phyloP scores from a whole-genome alignment of 2,329 filamentous ascomycete species.

The Aspergillus fischeri region DNA sequence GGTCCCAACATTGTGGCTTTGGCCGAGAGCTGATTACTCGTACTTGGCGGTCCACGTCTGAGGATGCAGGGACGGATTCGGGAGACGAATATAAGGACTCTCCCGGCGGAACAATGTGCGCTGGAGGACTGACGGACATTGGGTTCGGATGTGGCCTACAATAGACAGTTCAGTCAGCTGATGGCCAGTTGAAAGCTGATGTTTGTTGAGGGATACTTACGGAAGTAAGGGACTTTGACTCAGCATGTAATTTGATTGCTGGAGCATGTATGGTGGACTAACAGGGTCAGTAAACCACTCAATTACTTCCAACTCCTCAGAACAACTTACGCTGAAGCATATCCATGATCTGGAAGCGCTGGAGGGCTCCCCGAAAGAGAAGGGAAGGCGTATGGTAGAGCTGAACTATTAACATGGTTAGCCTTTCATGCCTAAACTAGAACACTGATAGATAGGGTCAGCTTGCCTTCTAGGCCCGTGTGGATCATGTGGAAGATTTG shows the following conservation, averaged over 20 bases:
- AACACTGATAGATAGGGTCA: neutral
- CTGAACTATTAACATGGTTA: constrained; percentile 10
- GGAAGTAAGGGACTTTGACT: constrained; percentile 26
- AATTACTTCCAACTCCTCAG: neutral
- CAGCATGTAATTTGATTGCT: constrained; percentile 32
- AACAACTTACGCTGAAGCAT: constrained; percentile 20
- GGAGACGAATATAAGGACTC: constrained; percentile 27
- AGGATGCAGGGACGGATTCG: constrained; percentile 21
- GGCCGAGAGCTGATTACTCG: constrained; percentile 72
- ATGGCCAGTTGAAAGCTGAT: neutral
- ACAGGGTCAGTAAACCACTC: constrained; percentile 6
- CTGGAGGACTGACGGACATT: constrained; percentile 21
- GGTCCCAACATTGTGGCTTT: constrained; percentile 97
- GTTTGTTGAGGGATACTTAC: constrained; percentile 19
- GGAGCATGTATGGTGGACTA: constrained; percentile 33
- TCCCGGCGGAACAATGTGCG: constrained; percentile 19
- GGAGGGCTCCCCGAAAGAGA: constrained; percentile 17
- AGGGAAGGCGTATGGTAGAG: constrained; percentile 19
- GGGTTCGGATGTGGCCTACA: constrained; percentile 24
- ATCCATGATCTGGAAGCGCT: constrained; percentile 19
- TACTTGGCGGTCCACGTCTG: constrained; percentile 49
- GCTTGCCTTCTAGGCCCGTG: constrained; percentile 21
- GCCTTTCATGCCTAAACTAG: neutral
- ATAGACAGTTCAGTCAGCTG: neutral
- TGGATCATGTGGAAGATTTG: constrained; percentile 10